Conservation (phyloP, 2,329 filamentous ascomycete species). For the Exserohilum rostratum region DNA sequence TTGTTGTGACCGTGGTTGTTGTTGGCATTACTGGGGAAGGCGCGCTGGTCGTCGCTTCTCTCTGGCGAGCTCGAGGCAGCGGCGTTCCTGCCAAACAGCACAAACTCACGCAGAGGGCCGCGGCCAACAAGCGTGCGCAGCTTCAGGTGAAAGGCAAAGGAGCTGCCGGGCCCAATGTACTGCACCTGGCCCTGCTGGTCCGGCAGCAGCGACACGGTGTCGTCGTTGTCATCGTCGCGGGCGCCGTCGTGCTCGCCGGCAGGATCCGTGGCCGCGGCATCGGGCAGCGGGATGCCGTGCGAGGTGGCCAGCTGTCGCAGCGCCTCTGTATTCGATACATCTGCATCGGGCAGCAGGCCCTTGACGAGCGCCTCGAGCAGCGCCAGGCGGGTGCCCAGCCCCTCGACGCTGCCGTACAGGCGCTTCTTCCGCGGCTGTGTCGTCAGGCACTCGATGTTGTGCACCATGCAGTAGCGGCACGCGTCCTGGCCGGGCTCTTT, state of each 20-base stretch:
- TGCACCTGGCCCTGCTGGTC: slow-evolving; percentile 55
- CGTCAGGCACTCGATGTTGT: slow-evolving; percentile 52
- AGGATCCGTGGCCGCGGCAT: slow-evolving; percentile 23
- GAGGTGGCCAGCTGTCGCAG: slow-evolving; percentile 49
- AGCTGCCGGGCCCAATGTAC: slow-evolving; percentile 53
- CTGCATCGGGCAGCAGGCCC: slow-evolving; percentile 52
- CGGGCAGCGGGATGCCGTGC: slow-evolving; percentile 50
- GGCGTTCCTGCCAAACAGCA: slow-evolving; percentile 51
- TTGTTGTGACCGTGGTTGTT: slow-evolving; percentile 27
- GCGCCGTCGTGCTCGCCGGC: slow-evolving; percentile 22
- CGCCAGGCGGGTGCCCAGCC: slow-evolving; percentile 48
- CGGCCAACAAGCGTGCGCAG: slow-evolving; percentile 48
- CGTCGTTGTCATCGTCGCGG: slow-evolving; percentile 40
- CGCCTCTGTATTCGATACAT: slow-evolving; percentile 51
- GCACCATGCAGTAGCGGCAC: slow-evolving; percentile 52
- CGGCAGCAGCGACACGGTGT: slow-evolving; percentile 45
- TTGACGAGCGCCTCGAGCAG: slow-evolving; percentile 54
- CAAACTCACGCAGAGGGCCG: slow-evolving; percentile 43
- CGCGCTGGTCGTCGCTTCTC: slow-evolving; percentile 18
- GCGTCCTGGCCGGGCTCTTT: slow-evolving; percentile 47
- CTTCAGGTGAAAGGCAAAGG: slow-evolving; percentile 52
- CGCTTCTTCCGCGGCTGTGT: slow-evolving; percentile 55
- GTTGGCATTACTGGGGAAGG: slow-evolving; percentile 17
- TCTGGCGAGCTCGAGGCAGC: slow-evolving; percentile 36
- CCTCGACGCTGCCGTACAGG: slow-evolving; percentile 53